Conservation (phyloP, 805 yeast species). For the Lachancea quebecensis region DNA sequence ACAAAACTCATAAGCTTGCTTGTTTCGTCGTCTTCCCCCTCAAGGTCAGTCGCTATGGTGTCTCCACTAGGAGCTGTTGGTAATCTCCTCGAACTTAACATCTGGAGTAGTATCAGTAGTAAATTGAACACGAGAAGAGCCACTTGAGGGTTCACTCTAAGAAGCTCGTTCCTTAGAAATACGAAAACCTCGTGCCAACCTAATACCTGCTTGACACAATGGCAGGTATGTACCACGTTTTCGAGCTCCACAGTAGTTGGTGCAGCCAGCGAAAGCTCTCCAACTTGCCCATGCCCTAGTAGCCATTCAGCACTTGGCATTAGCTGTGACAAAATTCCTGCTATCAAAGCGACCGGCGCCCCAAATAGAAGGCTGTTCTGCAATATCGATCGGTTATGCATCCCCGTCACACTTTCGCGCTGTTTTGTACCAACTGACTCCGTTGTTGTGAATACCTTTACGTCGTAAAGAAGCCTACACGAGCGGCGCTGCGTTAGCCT, state of each 20-base stretch:
- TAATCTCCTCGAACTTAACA: background rate
- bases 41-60: background rate
- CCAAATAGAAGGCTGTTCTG: conserved; percentile 3
- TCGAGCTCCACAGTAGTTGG: background rate
- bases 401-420: background rate
- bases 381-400: conserved; percentile 2
- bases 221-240: conserved; percentile 1
- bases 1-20: background rate
- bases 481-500: too few relatives aligned
- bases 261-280: background rate
- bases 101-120: background rate
- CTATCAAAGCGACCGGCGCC: conserved; percentile 3
- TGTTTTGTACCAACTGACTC: too few relatives aligned
- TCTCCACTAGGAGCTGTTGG: background rate
- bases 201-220: background rate
- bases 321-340: conserved; percentile 1
- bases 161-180: conserved; percentile 1
- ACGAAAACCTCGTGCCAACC: conserved; percentile 5
- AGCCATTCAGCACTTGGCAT: conserved; percentile 4
- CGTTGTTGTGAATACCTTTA: too few relatives aligned
- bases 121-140: background rate
- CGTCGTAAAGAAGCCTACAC: too few relatives aligned
- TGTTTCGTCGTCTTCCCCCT: background rate
- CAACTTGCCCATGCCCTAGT: background rate
- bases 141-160: background rate